Evolutionary conservation across 2,329 filamentous ascomycete species (phyloP).

Genomic region (Exutisphaerella laricina): DNA sequence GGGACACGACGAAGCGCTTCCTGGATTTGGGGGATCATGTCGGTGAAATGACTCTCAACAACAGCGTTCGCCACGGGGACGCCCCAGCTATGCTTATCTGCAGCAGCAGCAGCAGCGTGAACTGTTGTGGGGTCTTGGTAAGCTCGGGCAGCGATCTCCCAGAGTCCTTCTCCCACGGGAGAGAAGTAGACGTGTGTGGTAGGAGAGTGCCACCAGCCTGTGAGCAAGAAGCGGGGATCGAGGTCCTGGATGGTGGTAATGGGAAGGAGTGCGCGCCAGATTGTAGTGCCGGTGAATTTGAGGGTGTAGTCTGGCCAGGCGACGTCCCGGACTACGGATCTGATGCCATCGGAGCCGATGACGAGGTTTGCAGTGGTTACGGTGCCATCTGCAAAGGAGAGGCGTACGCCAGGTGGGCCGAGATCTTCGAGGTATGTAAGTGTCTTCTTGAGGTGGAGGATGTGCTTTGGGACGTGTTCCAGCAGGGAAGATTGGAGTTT

Average conservation of each 20-base stretch:
- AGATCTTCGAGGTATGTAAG: constrained; percentile 39
- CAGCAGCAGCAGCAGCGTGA: constrained; percentile 5
- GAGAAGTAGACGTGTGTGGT: constrained; percentile 41
- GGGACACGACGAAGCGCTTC: constrained; percentile 38
- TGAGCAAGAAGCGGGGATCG: constrained; percentile 32
- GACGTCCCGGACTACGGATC: constrained; percentile 44
- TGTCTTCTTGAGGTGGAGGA: constrained; percentile 44
- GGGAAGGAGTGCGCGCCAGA: constrained; percentile 44
- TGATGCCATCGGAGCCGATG: constrained; percentile 51
- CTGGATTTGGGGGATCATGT: constrained; percentile 39
- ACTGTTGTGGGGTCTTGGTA: constrained; percentile 17
- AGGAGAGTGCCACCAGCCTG: constrained; percentile 43
- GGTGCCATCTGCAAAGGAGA: constrained; percentile 43
- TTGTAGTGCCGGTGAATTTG: constrained; percentile 46
- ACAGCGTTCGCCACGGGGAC: constrained; percentile 35
- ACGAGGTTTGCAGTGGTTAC: constrained; percentile 9
- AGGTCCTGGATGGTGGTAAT: constrained; percentile 29
- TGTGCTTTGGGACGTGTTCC: constrained; percentile 40
- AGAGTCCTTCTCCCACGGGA: constrained; percentile 34
- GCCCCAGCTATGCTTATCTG: constrained; percentile 35
- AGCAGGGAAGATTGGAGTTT: constrained; percentile 47
- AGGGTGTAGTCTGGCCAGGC: constrained; percentile 42
- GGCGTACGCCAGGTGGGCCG: constrained; percentile 33
- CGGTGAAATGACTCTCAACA: constrained; percentile 37
- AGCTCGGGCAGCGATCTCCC: constrained; percentile 18